Evolutionary conservation across 202 grass and related monocot genomes (phyloP).

Genomic region (Digitaria exilis): DNA sequence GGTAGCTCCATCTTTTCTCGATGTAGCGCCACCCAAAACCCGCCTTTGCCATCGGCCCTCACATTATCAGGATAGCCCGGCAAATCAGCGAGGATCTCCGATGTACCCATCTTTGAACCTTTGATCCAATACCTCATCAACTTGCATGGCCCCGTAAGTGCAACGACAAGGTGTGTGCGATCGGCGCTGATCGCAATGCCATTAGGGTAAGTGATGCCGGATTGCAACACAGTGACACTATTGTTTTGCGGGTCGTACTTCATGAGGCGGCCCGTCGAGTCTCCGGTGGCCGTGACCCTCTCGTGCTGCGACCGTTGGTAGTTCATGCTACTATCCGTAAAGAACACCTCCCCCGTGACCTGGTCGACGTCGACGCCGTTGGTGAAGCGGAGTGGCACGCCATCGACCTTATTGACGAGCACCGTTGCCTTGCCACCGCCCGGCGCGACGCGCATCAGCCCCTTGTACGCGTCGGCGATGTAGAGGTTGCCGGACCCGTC

Average conservation of each 20-base stretch:
- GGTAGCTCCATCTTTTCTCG: not conserved
- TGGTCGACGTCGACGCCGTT: conserved; percentile 68
- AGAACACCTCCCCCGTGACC: conserved; percentile 54
- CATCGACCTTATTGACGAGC: conserved; percentile 26
- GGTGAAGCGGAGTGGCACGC: conserved; percentile 51
- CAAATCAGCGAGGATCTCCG: conserved; percentile 42
- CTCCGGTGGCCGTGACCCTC: conserved; percentile 3
- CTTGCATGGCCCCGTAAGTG: conserved; percentile 37
- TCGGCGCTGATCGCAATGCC: conserved; percentile 48
- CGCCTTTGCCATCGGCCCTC: conserved; percentile 25
- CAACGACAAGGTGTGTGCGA: conserved; percentile 36
- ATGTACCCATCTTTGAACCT: conserved; percentile 33
- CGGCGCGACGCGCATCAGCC: conserved; percentile 42
- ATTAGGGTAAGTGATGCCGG: conserved; percentile 50
- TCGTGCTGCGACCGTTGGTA: conserved; percentile 17
- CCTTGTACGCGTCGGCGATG: conserved; percentile 51
- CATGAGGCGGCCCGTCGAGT: conserved; percentile 44
- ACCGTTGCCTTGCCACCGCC: conserved; percentile 38
- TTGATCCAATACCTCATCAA: conserved; percentile 50
- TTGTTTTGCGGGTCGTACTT: conserved; percentile 36
- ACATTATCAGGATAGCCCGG: conserved; percentile 68
- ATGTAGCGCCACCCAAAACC: conserved; percentile 49
- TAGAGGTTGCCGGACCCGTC: not conserved
- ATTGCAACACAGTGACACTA: conserved; percentile 30
- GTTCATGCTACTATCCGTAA: conserved; percentile 56